These are phyloP conservation scores for Gloeophyllum trabeum DNA, from an alignment of 768 basidiomycete species.

Conservation along the genomic window DNA sequence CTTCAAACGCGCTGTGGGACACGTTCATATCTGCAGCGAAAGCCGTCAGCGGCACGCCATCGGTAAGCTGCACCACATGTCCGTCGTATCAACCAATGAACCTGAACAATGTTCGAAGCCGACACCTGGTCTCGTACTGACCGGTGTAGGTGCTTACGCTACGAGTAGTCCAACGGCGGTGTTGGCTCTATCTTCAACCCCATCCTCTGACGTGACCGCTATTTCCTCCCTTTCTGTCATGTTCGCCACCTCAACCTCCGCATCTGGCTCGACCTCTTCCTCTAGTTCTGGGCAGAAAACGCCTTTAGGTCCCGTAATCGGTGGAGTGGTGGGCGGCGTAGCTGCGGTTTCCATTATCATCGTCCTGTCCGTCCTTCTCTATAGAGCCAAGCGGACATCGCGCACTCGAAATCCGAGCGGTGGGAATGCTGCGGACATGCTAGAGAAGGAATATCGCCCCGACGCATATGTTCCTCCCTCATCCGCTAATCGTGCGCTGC, in stretches of 20 bases:
- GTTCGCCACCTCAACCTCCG: conserved; percentile 3
- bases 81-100: background rate
- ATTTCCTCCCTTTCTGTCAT: conserved; percentile 2
- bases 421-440: too few relatives aligned
- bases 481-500: too few relatives aligned
- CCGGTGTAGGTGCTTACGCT: background rate
- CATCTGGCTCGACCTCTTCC: background rate
- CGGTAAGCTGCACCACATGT: background rate
- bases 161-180: conserved; percentile 4
- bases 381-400: conserved; percentile 2
- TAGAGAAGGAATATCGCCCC: too few relatives aligned
- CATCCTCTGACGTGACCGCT: conserved; percentile 2
- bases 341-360: conserved; percentile 3
- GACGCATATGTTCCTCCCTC: too few relatives aligned
- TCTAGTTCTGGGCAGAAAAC: background rate
- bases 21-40: conserved; percentile 6
- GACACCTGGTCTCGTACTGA: background rate
- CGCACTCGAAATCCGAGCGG: too few relatives aligned
- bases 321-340: conserved; percentile 6
- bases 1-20: conserved; percentile 3
- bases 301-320: conserved; percentile 4
- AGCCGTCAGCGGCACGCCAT: background rate
- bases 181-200: conserved; percentile 5
- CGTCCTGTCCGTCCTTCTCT: conserved; percentile 3
- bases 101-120: background rate